These are phyloP conservation scores for Aristolochia californica DNA, from an alignment of 164 flowering plant genomes.

Conservation along the genomic window DNA sequence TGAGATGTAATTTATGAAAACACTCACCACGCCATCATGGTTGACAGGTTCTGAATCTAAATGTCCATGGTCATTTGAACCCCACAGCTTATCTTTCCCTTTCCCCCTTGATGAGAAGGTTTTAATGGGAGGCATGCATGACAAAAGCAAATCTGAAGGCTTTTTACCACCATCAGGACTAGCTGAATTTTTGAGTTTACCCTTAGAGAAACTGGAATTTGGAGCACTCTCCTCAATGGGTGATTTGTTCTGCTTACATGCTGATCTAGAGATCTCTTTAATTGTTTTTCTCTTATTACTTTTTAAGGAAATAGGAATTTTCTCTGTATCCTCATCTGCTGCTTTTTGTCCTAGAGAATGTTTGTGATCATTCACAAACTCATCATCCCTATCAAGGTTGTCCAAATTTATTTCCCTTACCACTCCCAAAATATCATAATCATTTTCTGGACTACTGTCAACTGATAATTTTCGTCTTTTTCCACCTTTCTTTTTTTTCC, in stretches of 20 bases:
- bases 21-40: constrained; percentile 29
- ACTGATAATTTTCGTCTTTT: constrained; percentile 30
- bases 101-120: constrained; percentile 28
- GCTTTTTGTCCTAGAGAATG: constrained; percentile 18
- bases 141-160: constrained; percentile 22
- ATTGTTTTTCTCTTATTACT: constrained; percentile 27
- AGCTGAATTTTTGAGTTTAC: not conserved
- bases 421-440: constrained; percentile 71
- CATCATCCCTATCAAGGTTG: constrained; percentile 17
- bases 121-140: constrained; percentile 24
- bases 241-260: constrained; percentile 54
- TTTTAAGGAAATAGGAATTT: constrained; percentile 18
- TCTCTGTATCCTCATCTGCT: constrained; percentile 12
- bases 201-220: constrained; percentile 9
- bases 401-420: constrained; percentile 78
- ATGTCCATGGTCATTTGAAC: constrained; percentile 13
- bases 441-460: constrained; percentile 34
- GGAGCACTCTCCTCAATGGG: constrained; percentile 24
- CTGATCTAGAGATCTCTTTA: constrained; percentile 25
- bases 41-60: constrained; percentile 19
- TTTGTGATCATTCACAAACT: constrained; percentile 20
- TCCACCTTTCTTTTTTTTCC: constrained; percentile 25
- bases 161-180: not conserved
- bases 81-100: constrained; percentile 20
- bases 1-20: constrained; percentile 2